Conservation (phyloP, 2,329 filamentous ascomycete species). For the Ceratocystis cubensis region DNA sequence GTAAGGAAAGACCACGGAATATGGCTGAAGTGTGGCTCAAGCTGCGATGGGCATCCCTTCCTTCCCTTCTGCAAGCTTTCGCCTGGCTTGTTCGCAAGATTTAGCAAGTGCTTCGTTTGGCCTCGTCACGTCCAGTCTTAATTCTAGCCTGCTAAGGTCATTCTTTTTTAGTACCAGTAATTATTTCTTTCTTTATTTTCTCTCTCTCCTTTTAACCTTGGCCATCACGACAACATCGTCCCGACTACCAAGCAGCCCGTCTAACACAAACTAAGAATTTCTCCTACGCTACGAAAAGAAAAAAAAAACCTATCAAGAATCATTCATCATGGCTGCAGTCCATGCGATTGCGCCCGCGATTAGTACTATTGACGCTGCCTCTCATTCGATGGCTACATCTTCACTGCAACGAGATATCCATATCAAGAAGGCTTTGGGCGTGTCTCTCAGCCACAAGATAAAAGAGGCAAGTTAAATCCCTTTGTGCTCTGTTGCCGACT, state of each 20-base stretch:
- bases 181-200: not conserved
- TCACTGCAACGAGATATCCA: constrained; percentile 8
- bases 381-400: not conserved
- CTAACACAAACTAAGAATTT: not conserved
- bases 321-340: not conserved
- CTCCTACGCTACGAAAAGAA: not conserved
- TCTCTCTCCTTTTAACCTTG: not conserved
- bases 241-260: not conserved
- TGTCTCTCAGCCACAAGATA: constrained; percentile 11
- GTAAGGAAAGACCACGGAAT: not conserved
- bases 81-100: constrained; percentile 2
- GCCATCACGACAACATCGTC: not conserved
- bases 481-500: constrained; percentile 13
- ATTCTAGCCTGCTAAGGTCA: not conserved
- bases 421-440: constrained; percentile 9
- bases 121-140: not conserved
- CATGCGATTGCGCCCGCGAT: not conserved
- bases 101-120: not conserved
- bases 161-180: not conserved
- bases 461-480: constrained; percentile 5
- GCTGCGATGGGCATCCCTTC: not conserved
- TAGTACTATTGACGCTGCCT: not conserved
- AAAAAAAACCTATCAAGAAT: not conserved
- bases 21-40: constrained; percentile 1
- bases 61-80: not conserved